Evolutionary conservation across 768 basidiomycete species (phyloP), one percentile per base, ranked within the genome.

Genomic region (Mrakia frigida): DNA sequence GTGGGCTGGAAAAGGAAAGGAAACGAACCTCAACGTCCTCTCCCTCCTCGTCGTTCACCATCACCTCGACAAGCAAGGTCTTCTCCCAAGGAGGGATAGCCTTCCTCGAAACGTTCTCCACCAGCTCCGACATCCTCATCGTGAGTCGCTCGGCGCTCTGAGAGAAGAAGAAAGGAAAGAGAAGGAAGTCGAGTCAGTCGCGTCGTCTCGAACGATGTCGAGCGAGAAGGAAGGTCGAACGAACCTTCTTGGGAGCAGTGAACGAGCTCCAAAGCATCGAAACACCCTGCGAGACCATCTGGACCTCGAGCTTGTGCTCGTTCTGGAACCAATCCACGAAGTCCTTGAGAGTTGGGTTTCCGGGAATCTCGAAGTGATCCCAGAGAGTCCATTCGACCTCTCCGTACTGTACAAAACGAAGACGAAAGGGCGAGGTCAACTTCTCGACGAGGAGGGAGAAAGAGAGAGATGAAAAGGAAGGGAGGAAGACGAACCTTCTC

Each of bases 221-320:
- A 23, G 41, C 28, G 31, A 69, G 33, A 4, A 73, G 31, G 14
- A 23, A 56, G 18, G 5, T 10, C 18, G n/a, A 61, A 82, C 87
- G 43, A 59, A 92, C 95, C 91, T 98, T 98, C 86, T 93, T 93
- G 85, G 90, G 92, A 74, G 90, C 91, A 72, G 93, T 87, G 84
- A 96, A 99, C 46, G 92, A 90, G 78, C 92, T 94, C 94, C 95
- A 98, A 43, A 98, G 86, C 95, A 98, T 96, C 81, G 93, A 94
- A 46, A 98, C 95, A 59, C 94, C 96, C 83, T 94, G 92, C 81
- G 92, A 94, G 78, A 98, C 92, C 97, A 99, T 99, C 71, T 89
- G 89, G 71, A 98, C 63, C 52, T 94, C 90, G 46, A 98, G 89
- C 43, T 90, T 89, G 83, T 98, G 92, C 77, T 91, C 87, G 69